Conservation (phyloP, 1,284 basidiomycete species). For the Ustilago nuda region DNA sequence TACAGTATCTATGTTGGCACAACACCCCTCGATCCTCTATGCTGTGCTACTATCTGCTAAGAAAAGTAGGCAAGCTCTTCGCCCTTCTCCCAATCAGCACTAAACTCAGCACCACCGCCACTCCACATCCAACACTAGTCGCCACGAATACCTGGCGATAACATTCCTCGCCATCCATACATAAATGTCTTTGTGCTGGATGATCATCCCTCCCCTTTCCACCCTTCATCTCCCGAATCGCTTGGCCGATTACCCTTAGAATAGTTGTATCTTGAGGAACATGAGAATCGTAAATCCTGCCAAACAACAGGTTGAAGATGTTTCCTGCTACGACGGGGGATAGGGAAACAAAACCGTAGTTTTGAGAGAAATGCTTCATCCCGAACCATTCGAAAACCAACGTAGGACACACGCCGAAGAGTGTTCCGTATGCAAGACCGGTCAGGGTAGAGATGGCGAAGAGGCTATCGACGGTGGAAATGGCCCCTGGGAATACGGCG, state of each 20-base stretch:
- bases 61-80: slow-evolving; percentile 9
- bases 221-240: not conserved
- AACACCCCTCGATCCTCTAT: too few species aligned
- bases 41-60: not conserved
- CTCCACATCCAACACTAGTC: slow-evolving; percentile 50
- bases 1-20: too few species aligned
- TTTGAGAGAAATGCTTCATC: slow-evolving; percentile 82
- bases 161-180: slow-evolving; percentile 65
- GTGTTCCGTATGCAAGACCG: slow-evolving; percentile 80
- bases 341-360: slow-evolving; percentile 84
- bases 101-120: slow-evolving; percentile 52
- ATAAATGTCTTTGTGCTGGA: slow-evolving; percentile 39
- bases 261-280: slow-evolving; percentile 21
- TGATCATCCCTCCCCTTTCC: slow-evolving; percentile 9
- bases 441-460: slow-evolving; percentile 82
- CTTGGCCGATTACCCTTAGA: not conserved
- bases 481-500: slow-evolving; percentile 65
- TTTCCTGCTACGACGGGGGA: slow-evolving; percentile 85
- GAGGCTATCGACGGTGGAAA: slow-evolving; percentile 76
- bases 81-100: slow-evolving; percentile 50
- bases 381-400: slow-evolving; percentile 89
- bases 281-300: slow-evolving; percentile 70
- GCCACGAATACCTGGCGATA: slow-evolving; percentile 63
- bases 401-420: slow-evolving; percentile 82
- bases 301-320: slow-evolving; percentile 85